These are phyloP conservation scores for Dactylonectria macrodidyma DNA, from an alignment of 2,329 filamentous ascomycete genomes.

Conservation along the genomic window DNA sequence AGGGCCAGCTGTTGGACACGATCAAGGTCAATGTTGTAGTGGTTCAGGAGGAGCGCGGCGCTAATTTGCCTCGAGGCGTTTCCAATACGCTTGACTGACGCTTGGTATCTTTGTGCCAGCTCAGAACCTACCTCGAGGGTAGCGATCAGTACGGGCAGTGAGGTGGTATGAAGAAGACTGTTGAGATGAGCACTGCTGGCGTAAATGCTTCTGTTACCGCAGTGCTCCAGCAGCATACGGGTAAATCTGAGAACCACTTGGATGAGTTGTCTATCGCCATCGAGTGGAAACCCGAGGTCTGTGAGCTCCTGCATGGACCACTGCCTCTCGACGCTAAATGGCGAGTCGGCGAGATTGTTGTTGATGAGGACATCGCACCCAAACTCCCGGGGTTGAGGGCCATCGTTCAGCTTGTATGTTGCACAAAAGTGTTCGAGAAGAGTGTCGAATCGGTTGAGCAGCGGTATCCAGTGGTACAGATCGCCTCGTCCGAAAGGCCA, in stretches of 20 bases:
- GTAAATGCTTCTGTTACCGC: slow-evolving; percentile 96
- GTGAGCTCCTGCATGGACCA: slow-evolving; percentile 65
- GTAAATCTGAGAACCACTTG: slow-evolving; percentile 89
- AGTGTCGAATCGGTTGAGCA: slow-evolving; percentile 93
- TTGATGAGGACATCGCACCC: slow-evolving; percentile 75
- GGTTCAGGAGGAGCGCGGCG: slow-evolving; percentile 82
- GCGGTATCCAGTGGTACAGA: slow-evolving; percentile 97
- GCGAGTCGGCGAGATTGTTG: slow-evolving; percentile 64
- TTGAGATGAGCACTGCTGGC: slow-evolving; percentile 93
- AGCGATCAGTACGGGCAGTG: slow-evolving; percentile 81
- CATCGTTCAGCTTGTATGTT: slow-evolving; percentile 84
- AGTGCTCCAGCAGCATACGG: slow-evolving; percentile 90
- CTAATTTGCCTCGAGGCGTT: slow-evolving; percentile 77
- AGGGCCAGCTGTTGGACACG: slow-evolving; percentile 86
- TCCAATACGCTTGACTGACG: slow-evolving; percentile 84
- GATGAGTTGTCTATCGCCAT: slow-evolving; percentile 86
- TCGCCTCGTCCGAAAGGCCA: slow-evolving; percentile 98
- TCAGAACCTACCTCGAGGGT: slow-evolving; percentile 87
- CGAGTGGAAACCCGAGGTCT: slow-evolving; percentile 75
- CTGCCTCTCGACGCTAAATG: slow-evolving; percentile 62
- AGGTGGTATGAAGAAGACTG: slow-evolving; percentile 90
- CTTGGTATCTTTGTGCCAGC: slow-evolving; percentile 93
- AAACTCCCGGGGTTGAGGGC: slow-evolving; percentile 86
- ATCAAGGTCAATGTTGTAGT: slow-evolving; percentile 86
- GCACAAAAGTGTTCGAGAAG: slow-evolving; percentile 87